phyloP scores from a whole-genome alignment of 78 protist genomes.

The Diacronema lutheri region DNA sequence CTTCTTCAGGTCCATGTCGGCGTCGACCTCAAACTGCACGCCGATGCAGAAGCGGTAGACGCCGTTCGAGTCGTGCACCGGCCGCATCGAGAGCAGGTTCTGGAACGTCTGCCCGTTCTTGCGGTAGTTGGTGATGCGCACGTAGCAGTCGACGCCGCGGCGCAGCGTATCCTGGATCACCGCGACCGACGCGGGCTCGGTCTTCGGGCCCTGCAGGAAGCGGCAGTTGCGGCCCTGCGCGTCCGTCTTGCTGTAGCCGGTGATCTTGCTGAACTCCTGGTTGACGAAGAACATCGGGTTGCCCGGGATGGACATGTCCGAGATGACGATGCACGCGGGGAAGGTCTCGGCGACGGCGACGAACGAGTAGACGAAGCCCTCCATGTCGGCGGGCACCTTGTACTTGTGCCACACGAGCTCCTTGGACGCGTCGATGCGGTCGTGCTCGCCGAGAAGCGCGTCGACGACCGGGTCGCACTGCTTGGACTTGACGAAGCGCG shows the following conservation, averaged over 20 bases:
- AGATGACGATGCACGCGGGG: not conserved
- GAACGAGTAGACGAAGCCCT: not conserved
- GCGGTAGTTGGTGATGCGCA: constrained; percentile 7
- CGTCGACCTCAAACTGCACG: not conserved
- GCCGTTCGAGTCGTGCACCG: constrained; percentile 8
- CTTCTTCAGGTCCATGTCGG: no score
- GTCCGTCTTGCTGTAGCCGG: constrained; percentile 1
- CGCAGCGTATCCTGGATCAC: not conserved
- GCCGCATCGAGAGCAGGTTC: not conserved
- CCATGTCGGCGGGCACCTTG: not conserved
- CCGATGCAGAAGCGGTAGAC: not conserved
- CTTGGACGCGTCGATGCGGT: not conserved
- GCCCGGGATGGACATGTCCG: constrained; percentile 14
- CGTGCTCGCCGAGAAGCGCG: not conserved
- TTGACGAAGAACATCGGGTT: not conserved
- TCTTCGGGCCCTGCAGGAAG: constrained; percentile 26
- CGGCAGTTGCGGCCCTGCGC: constrained; percentile 26
- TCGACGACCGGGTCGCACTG: not conserved
- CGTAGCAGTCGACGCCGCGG: not conserved
- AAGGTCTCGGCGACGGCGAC: not conserved
- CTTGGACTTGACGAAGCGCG: not conserved
- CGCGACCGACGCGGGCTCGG: not conserved
- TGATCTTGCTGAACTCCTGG: not conserved
- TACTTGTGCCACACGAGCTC: not conserved
- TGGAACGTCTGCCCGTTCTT: not conserved